Conservation (phyloP, 163 green algal genomes). For the Chlorella variabilis region DNA sequence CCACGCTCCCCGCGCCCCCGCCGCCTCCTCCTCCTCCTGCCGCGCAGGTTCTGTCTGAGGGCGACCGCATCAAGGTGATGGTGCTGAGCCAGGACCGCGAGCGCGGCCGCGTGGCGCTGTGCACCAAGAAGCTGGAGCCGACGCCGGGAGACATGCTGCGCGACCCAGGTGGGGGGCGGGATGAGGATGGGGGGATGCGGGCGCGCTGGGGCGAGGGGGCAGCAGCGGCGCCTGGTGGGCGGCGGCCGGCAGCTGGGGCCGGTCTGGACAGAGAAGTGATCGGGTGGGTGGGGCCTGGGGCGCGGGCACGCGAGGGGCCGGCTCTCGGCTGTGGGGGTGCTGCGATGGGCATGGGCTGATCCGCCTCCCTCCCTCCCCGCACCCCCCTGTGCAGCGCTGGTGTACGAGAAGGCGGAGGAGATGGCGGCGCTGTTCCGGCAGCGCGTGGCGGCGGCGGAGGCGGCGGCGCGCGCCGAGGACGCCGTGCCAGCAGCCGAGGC, state of each 20-base stretch:
- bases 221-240: too few species aligned
- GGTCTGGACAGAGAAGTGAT: too few species aligned
- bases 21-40: conserved; percentile 36
- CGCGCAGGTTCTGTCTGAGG: conserved; percentile 62
- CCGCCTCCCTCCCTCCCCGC: background rate
- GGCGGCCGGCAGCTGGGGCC: too few species aligned
- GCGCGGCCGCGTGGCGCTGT: conserved; percentile 86
- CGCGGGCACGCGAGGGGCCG: too few species aligned
- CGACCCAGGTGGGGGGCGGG: conserved; percentile 68
- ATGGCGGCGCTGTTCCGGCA: conserved; percentile 93
- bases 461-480: background rate
- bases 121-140: conserved; percentile 98
- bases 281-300: too few species aligned
- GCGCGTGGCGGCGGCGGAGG: conserved; percentile 29
- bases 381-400: conserved; percentile 58
- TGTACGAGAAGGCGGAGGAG: conserved; percentile 97
- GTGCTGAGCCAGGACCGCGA: conserved; percentile 93
- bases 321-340: too few species aligned
- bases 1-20: background rate
- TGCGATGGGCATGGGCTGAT: too few species aligned
- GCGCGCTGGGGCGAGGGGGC: background rate
- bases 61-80: conserved; percentile 97
- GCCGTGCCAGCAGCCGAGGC: background rate
- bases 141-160: conserved; percentile 95
- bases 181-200: too few species aligned